Base-by-base conservation (phyloP, 805 yeast genomes). In the Cyberlindnera japonica region DNA sequence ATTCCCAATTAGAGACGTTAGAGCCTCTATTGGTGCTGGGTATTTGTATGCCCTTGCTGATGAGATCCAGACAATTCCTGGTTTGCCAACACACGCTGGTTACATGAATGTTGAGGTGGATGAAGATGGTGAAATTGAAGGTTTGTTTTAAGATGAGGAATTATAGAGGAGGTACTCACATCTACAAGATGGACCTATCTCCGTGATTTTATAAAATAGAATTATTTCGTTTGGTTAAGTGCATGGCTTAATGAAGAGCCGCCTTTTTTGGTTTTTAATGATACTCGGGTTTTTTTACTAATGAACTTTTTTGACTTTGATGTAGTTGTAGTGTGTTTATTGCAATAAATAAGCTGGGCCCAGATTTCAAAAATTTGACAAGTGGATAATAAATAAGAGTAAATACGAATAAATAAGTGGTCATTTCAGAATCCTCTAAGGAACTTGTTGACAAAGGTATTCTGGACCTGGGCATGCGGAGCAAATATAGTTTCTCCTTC, bases 31-130 rank as follows among this genome's bases (percentile, higher is more conserved):
- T 51, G 95, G 95, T 64, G 93, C 93, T 27, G 93, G 93, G 5
- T 84, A 84, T 64, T 71, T 84, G 62, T 84, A 83, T 57, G 93
- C 91, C 5, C 70, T 84, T 54, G 93, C 95, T 5, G 93, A 88
- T 40, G 90, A 83, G 62, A 84, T 84, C 56, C 86, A 81, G 70
- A 84, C 95, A 33, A 84, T 84, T 55, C 95, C 95, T 21, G 93
- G 95, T 45, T 72, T 84, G 60, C 86, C 93, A 43, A 84, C 95
- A 4, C 85, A 83, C 58, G 79, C 86, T 61, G 93, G 95, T 29
- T 84, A 80, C 66, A 84, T 84, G 91, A 83, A 84, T 53, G 88
- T 84, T 37, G 93, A 84, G 64, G 88, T 84, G 38, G 75, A 78
- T 56, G 87, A 80, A 30, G 76, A 83, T 48, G 91, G 90, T 42